Base-by-base conservation (phyloP, 2,329 filamentous ascomycete species). In the Trichoderma atrobrunneum region DNA sequence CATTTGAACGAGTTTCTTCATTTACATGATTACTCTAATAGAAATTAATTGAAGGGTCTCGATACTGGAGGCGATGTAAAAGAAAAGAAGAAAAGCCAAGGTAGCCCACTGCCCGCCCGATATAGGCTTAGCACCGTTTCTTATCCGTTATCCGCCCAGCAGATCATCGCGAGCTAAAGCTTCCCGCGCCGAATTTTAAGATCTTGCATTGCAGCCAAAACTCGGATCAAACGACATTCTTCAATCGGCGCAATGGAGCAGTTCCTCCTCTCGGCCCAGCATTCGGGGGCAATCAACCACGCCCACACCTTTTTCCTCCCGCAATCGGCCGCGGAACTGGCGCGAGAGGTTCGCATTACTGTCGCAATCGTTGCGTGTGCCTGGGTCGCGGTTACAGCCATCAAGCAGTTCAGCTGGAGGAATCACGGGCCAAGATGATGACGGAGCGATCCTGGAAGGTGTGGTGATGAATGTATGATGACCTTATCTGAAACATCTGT, bases 341-440 rank as follows among this genome's bases (percentile, higher is more conserved):
- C 73, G 68, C 72, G 57, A 36, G 74, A 76, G 56, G 51, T 76
- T 14, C 74, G 75, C 28, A 59, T 75, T n/a, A 72, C 74, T 6
- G 74, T 76, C n/a, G 73, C 75, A 1, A 72, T 76, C 30, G 72
- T 76, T 11, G 74, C 75, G 8, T 36, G 73, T 43, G 75, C 75
- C 4, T 76, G 75, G 75, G 74, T 76, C 36, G 69, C 73, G 2
- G 74, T 76, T 21, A 75, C 62, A 21, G 73, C 68, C 7, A 74
- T 74, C 43, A 73, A 72, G 69, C 72, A 73, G 14, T 43, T 73
- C 30, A 57, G 68, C 21, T 59, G 57, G 48, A 70, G 59, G n/a
- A 64, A 18, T 7, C 68, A 43, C 12, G 59, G 21, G 24, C 18
- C 57, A 51, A 61, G 57, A 51, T 61, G 57, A 51, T 54, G 66